A percentile compares a stretch with the other conserved stretches of the same genome.
phyloP scores from a whole-genome alignment of 345 rosid genomes.

The Syzygium oleosum region DNA sequence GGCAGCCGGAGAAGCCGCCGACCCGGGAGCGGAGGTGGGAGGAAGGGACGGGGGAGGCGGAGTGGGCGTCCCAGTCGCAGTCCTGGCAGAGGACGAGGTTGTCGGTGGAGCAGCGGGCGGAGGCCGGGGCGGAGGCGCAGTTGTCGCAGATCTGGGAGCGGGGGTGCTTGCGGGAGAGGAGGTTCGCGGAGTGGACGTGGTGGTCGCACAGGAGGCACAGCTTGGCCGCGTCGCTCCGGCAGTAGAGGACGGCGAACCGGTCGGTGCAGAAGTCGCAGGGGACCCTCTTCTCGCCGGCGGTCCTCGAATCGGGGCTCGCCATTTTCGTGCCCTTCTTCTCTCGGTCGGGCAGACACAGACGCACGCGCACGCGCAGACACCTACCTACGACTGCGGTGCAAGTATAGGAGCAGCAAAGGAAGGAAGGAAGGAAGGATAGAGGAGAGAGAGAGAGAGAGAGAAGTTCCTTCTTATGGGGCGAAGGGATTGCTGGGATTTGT shows the following conservation, averaged over 20 bases:
- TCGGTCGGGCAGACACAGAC: neutral
- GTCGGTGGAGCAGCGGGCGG: conserved; percentile 15
- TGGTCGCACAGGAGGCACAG: conserved; percentile 84
- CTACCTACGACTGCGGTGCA: neutral
- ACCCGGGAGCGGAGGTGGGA: conserved; percentile 2
- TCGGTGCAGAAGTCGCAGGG: conserved; percentile 80
- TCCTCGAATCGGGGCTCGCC: neutral
- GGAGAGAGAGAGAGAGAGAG: neutral
- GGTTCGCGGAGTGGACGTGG: conserved; percentile 92
- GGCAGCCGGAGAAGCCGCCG: conserved; percentile 31
- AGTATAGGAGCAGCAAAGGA: neutral
- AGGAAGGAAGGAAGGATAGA: neutral
- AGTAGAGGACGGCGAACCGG: conserved; percentile 59
- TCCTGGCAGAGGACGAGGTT: conserved; percentile 24
- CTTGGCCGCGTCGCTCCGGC: conserved; percentile 82
- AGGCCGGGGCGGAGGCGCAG: conserved; percentile 35
- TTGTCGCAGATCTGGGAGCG: conserved; percentile 97
- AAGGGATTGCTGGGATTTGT: neutral
- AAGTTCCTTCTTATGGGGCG: neutral
- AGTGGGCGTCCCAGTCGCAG: conserved; percentile 24
- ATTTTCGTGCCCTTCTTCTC: neutral
- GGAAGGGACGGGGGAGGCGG: conserved; percentile 10
- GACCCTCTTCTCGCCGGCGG: neutral
- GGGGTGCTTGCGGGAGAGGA: conserved; percentile 62
- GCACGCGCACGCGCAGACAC: too few species aligned